Conservation (phyloP, 352 stramenopile species). For the Phytophthora nicotianae region DNA sequence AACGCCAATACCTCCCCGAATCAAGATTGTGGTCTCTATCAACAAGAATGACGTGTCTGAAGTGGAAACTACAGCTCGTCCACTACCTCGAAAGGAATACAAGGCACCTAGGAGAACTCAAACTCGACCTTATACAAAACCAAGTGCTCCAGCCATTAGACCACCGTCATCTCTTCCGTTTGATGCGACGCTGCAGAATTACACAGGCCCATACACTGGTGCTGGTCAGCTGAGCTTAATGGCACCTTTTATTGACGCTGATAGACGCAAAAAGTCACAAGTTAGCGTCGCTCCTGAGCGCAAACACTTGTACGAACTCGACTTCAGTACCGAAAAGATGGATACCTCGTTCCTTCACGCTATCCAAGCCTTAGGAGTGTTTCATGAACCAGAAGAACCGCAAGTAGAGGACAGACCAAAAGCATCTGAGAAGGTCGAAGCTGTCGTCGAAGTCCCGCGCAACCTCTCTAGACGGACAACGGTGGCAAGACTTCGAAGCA, state of each 20-base stretch:
- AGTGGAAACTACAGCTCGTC: conserved; percentile 9
- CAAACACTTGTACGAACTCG: conserved; percentile 37
- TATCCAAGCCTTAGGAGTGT: not conserved
- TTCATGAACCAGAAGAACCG: conserved; percentile 1
- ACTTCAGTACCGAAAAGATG: conserved; percentile 23
- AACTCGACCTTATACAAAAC: conserved; percentile 4
- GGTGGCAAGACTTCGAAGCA: conserved; percentile 24
- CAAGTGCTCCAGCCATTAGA: conserved; percentile 8
- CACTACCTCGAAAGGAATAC: conserved; percentile 1
- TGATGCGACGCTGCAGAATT: conserved; percentile 34
- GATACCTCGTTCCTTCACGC: conserved; percentile 24
- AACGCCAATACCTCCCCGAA: conserved; percentile 14
- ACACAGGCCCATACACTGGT: conserved; percentile 28
- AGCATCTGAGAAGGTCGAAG: conserved; percentile 2
- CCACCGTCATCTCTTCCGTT: conserved; percentile 31
- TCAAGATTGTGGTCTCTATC: conserved; percentile 27
- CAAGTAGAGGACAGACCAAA: conserved; percentile 2
- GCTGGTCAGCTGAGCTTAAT: conserved; percentile 46
- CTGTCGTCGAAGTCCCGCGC: conserved; percentile 1
- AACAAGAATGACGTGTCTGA: conserved; percentile 16
- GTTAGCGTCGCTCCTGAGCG: conserved; percentile 8
- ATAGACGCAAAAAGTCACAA: conserved; percentile 26
- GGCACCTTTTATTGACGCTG: conserved; percentile 47
- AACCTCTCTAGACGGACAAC: conserved; percentile 20
- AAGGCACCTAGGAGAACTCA: conserved; percentile 11